These are phyloP conservation scores for Leptographium radiaticola DNA, from an alignment of 2,329 filamentous ascomycete species.

Conservation along the genomic window DNA sequence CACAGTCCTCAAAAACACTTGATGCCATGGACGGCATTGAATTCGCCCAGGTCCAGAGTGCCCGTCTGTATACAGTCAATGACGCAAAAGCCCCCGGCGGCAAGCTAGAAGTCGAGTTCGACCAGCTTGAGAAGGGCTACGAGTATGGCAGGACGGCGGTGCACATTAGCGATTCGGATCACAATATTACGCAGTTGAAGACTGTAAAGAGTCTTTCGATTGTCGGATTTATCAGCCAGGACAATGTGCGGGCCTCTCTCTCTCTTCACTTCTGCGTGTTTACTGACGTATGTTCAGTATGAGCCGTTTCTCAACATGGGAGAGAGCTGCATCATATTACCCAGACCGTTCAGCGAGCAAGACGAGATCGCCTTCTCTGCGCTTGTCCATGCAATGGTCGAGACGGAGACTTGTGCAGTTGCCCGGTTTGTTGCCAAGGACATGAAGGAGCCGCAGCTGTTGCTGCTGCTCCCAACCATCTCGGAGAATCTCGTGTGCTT, in stretches of 20 bases:
- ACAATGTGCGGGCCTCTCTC: conserved; percentile 41
- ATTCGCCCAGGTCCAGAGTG: conserved; percentile 59
- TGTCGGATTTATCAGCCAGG: conserved; percentile 68
- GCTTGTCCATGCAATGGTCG: conserved; percentile 73
- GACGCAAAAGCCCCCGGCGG: conserved; percentile 63
- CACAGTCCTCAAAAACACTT: conserved; percentile 39
- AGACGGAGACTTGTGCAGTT: conserved; percentile 74
- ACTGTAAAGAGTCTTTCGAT: conserved; percentile 65
- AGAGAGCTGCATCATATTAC: conserved; percentile 63
- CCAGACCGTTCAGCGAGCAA: conserved; percentile 66
- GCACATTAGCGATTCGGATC: conserved; percentile 73
- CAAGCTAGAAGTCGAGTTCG: conserved; percentile 68
- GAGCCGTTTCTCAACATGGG: conserved; percentile 79
- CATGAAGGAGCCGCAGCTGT: conserved; percentile 59
- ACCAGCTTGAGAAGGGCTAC: conserved; percentile 83
- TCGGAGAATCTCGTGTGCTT: conserved; percentile 73
- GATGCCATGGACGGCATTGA: conserved; percentile 33
- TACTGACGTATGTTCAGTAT: conserved; percentile 38
- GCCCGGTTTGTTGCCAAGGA: conserved; percentile 79
- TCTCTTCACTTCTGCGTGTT: not conserved
- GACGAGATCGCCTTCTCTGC: conserved; percentile 78
- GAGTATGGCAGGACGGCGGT: conserved; percentile 89
- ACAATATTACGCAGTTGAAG: conserved; percentile 78
- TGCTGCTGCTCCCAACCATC: conserved; percentile 69
- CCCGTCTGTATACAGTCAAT: conserved; percentile 69